Evolutionary conservation across 805 yeast genomes (phyloP), one percentile per base, ranked within the genome.

Genomic region (Candida sphagnicola): DNA sequence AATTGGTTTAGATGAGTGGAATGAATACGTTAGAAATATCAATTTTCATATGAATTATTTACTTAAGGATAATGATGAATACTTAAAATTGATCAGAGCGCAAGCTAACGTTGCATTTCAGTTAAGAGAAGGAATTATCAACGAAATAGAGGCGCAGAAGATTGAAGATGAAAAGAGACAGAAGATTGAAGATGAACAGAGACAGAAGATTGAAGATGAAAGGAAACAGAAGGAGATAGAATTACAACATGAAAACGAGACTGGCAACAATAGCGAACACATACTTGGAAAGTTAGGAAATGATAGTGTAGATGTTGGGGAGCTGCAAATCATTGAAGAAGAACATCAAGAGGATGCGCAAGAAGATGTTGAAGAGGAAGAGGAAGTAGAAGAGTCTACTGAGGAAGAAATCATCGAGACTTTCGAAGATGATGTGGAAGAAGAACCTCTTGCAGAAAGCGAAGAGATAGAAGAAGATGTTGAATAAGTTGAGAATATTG

Each of bases 131-230:
- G 56, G 48, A 2, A 34, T 49, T 24, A 51, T 36, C 4, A 25
- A 21, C 2, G 31, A 31, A 24, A 39, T 42, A 15, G 47, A 37
- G 18, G 46, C 56, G 43, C 25, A 19, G 17, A 49, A 38, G 18
- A 40, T 35, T 28, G 65, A 52, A 15, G 67, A 62, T 35, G 75
- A 72, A 6, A 72, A 62, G 39, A 89, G 83, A 56, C 88, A 77
- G 13, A 75, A 81, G 37, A 83, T 85, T 2, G 71, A 78, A 36
- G 84, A 78, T 55, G 85, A 74, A 55, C 87, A 81, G 6, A 42
- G 31, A 5, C 41, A 37, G 15, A 25, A 31, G n/a, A 81, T 77
- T 47, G 67, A 72, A 17, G n/a, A n/a, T n/a, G n/a, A n/a, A n/a
- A n/a, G n/a, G n/a, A n/a, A n/a, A n/a, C n/a, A n/a, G n/a, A 72